Base-by-base conservation (phyloP, 805 yeast species). In the Starmerella floris region DNA sequence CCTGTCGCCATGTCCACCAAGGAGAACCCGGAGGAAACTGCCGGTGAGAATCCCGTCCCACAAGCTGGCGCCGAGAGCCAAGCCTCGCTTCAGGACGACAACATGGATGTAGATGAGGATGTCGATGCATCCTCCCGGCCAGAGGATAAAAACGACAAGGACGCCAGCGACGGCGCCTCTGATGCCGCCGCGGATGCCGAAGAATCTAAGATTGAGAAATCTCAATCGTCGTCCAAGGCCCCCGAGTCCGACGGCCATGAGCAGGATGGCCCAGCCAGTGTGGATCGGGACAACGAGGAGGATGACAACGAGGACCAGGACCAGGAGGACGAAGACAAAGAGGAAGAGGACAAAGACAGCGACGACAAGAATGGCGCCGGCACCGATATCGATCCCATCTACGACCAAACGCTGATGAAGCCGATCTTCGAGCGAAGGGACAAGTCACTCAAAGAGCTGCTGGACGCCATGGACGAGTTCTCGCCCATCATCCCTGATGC, bases 401-500 rank as follows among this genome's bases (percentile, higher is more conserved):
- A 40, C 23, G 55, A 51, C 42, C 43, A 45, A 36, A 42, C 37
- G 27, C 40, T 44, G 32, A 39, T 54, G 31, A 48, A 48, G 38
- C 58, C 58, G 17, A 31, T 54, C 21, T 45, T 53, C 20, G 56
- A 54, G 42, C 55, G 54, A 17, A 51, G 58, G 20, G 58, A 54
- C 15, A 48, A 49, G 27, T 47, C 53, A 25, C 64, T 91, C 41
- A 75, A 79, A 52, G 97, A 91, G 53, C 77, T 91, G 28, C 66
- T 91, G 23, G 80, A 79, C 27, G 67, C 85, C 68, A 79, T 91
- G 88, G 94, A 84, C 51, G 95, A 85, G 45, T 84, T 79, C 58
- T 83, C 95, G 3, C 98, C 98, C 2, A 79, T 88, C 27, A 91
- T 91, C 32, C 98, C 98, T 0, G 97, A 91, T 58, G 87, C 94